phyloP scores from a whole-genome alignment of 768 basidiomycete genomes.

The Gloeostereum incarnatum region DNA sequence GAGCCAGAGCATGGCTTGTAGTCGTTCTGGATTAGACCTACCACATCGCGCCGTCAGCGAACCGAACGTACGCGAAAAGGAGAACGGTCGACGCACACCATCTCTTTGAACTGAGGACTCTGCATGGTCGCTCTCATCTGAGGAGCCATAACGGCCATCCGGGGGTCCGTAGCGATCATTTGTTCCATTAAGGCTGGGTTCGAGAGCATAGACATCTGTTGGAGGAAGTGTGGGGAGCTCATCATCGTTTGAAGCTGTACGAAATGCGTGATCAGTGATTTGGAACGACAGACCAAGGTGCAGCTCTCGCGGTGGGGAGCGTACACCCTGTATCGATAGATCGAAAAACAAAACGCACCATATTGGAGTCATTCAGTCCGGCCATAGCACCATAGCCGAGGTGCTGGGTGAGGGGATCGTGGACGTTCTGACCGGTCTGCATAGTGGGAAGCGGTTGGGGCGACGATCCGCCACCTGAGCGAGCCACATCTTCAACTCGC shows the following conservation, averaged over 20 bases:
- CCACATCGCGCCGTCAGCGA: too few species aligned
- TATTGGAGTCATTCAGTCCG: constrained; percentile 88
- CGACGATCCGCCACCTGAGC: constrained; percentile 29
- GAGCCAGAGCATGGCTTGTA: constrained; percentile 75
- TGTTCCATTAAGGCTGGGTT: constrained; percentile 88
- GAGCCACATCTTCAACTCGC: constrained; percentile 71
- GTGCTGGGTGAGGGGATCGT: constrained; percentile 77
- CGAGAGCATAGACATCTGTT: constrained; percentile 77
- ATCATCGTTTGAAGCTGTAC: constrained; percentile 75
- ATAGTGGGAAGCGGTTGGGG: constrained; percentile 59
- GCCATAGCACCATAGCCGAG: constrained; percentile 74
- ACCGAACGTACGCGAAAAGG: background rate
- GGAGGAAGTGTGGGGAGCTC: constrained; percentile 74
- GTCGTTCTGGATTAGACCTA: constrained; percentile 62
- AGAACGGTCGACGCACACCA: constrained; percentile 50
- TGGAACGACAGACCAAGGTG: too few species aligned
- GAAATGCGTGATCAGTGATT: too few species aligned
- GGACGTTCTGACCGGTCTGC: constrained; percentile 86
- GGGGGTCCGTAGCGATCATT: constrained; percentile 75
- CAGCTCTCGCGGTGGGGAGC: too few species aligned
- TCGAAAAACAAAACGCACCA: constrained; percentile 43
- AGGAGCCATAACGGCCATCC: constrained; percentile 66
- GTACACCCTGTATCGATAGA: too few species aligned
- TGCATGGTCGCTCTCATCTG: constrained; percentile 75
- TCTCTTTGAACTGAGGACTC: constrained; percentile 62